Evolutionary conservation across 192 early-diverging fungal genomes (phyloP).

Genomic region (Mortierella alpina): DNA sequence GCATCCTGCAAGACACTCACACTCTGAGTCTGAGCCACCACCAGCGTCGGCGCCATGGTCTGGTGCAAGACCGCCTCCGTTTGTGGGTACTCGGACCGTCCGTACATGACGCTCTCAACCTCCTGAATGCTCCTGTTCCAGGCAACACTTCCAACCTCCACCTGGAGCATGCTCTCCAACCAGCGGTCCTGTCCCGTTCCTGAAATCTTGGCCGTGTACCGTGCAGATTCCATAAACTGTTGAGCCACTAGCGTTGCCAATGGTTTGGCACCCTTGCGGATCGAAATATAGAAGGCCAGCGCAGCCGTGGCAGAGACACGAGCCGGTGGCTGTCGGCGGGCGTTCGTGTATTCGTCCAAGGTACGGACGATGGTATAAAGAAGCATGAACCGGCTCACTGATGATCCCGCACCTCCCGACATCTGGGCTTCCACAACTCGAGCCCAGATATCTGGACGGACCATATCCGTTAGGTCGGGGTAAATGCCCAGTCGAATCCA

Average conservation of each 20-base stretch:
- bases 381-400: conserved; percentile 47
- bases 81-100: conserved; percentile 43
- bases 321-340: conserved; percentile 46
- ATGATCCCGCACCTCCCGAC: conserved; percentile 41
- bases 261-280: conserved; percentile 39
- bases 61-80: conserved; percentile 42
- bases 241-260: conserved; percentile 46
- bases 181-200: conserved; percentile 42
- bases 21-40: conserved; percentile 47
- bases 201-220: conserved; percentile 48
- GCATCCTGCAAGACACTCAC: conserved; percentile 42
- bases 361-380: conserved; percentile 48
- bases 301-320: conserved; percentile 52
- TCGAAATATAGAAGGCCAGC: conserved; percentile 42
- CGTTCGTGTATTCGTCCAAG: conserved; percentile 51
- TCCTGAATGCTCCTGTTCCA: conserved; percentile 44
- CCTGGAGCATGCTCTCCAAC: conserved; percentile 52
- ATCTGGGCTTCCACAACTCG: conserved; percentile 47
- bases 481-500: conserved; percentile 52
- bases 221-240: conserved; percentile 53
- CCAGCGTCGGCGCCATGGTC: conserved; percentile 50
- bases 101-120: conserved; percentile 51
- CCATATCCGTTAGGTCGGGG: conserved; percentile 50
- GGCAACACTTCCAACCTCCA: conserved; percentile 45
- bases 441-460: conserved; percentile 54